Conservation (phyloP, 495 filamentous ascomycete genomes). For the Hyaloscypha hepaticicola region DNA sequence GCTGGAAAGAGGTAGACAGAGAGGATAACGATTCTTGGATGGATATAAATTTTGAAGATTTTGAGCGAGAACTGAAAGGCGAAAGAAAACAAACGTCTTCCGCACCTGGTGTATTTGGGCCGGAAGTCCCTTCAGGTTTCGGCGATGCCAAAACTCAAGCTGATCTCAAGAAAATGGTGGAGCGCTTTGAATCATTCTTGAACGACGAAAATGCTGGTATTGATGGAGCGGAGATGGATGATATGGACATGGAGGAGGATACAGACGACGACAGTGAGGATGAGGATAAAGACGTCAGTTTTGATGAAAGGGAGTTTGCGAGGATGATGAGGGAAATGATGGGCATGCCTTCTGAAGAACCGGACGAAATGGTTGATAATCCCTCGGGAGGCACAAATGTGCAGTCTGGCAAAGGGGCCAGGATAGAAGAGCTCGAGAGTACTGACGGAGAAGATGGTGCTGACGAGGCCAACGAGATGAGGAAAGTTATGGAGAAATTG, state of each 20-base stretch:
- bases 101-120: conserved; percentile 18
- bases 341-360: conserved; percentile 61
- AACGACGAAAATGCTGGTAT: conserved; percentile 79
- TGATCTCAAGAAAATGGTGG: conserved; percentile 84
- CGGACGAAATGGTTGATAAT: conserved; percentile 33
- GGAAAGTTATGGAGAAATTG: conserved; percentile 71
- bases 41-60: conserved; percentile 84
- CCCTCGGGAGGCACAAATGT: conserved; percentile 12
- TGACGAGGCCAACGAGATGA: conserved; percentile 69
- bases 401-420: conserved; percentile 27
- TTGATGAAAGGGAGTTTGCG: conserved; percentile 83
- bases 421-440: conserved; percentile 45
- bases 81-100: conserved; percentile 35
- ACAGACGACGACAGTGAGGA: conserved; percentile 48
- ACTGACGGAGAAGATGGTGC: conserved; percentile 42
- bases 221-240: conserved; percentile 76
- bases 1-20: conserved; percentile 57
- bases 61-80: conserved; percentile 76
- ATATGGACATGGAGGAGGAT: conserved; percentile 60
- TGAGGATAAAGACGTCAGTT: conserved; percentile 74
- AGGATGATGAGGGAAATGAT: conserved; percentile 95
- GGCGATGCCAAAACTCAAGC: conserved; percentile 79
- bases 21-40: conserved; percentile 91
- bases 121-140: conserved; percentile 47
- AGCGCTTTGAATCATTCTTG: conserved; percentile 87